phyloP scores from a whole-genome alignment of 768 basidiomycete genomes.

The Lactarius tabidus region DNA sequence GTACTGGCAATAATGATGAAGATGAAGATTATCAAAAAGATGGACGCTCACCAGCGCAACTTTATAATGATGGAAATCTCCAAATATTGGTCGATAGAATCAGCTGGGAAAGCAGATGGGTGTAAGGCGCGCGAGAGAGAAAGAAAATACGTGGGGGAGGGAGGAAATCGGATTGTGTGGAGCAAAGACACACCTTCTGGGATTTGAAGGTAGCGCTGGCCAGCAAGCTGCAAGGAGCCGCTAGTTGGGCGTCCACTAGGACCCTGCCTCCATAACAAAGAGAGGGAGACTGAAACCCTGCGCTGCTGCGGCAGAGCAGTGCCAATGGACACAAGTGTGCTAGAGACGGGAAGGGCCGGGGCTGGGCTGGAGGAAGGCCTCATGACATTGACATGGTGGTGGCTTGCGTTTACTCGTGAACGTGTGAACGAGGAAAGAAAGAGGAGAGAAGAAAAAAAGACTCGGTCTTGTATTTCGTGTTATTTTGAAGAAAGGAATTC shows the following conservation, averaged over 20 bases:
- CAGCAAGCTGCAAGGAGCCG: too few relatives aligned
- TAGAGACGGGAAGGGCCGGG: slow-evolving; percentile 70
- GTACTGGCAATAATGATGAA: too few relatives aligned
- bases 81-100: slow-evolving; percentile 98
- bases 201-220: slow-evolving; percentile 77
- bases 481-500: too few relatives aligned
- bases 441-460: too few relatives aligned
- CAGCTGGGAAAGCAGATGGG: slow-evolving; percentile 47
- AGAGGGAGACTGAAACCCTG: slow-evolving; percentile 64
- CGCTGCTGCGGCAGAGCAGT: slow-evolving; percentile 38
- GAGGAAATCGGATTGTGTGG: too few relatives aligned
- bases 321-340: slow-evolving; percentile 74
- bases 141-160: neutral
- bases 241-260: slow-evolving; percentile 71
- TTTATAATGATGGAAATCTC: slow-evolving; percentile 97
- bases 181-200: slow-evolving; percentile 81
- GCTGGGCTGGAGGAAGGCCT: slow-evolving; percentile 67
- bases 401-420: too few relatives aligned
- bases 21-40: neutral
- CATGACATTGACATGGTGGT: slow-evolving; percentile 51
- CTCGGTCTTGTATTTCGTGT: too few relatives aligned
- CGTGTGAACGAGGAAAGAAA: too few relatives aligned
- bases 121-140: too few relatives aligned
- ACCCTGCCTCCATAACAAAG: slow-evolving; percentile 64
- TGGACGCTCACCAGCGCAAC: slow-evolving; percentile 66